phyloP scores from a whole-genome alignment of 768 basidiomycete species.

The Sporobolomyces pararoseus region DNA sequence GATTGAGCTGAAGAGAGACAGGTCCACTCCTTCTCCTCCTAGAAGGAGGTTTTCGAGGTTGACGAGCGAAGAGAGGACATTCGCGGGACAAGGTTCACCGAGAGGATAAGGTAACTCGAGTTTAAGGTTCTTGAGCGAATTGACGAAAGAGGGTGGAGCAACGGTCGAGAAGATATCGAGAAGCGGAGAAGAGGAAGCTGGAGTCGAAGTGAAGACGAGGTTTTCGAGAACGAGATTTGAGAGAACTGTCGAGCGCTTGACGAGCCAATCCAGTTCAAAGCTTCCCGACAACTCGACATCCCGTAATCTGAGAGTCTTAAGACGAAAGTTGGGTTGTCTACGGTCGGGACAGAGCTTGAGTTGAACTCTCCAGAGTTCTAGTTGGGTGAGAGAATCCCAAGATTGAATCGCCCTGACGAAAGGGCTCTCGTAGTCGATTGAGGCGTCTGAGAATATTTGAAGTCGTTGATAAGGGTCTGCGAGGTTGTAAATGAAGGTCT shows the following conservation, averaged over 20 bases:
- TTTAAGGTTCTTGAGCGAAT: not conserved
- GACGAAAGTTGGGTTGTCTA: not conserved
- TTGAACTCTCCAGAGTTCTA: constrained; percentile 25
- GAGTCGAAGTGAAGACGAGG: not conserved
- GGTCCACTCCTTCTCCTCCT: constrained; percentile 10
- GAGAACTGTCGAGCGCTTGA: not conserved
- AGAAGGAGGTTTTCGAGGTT: not conserved
- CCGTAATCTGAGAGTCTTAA: not conserved
- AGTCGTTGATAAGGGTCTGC: constrained; percentile 15
- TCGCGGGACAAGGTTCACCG: not conserved
- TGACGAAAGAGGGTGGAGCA: not conserved
- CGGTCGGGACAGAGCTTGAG: not conserved
- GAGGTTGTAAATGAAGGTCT: constrained; percentile 1
- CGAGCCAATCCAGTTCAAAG: constrained; percentile 14
- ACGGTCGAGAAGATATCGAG: not conserved
- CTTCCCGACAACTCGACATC: not conserved
- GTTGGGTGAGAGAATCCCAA: constrained; percentile 9
- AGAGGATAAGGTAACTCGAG: constrained; percentile 3
- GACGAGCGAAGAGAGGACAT: not conserved
- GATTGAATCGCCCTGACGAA: not conserved
- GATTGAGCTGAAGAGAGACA: not conserved
- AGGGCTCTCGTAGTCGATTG: not conserved
- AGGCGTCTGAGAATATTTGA: constrained; percentile 9
- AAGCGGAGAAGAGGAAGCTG: not conserved
- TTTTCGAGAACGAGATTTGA: not conserved